These are phyloP conservation scores for Delonix regia DNA, from an alignment of 306 rosid genomes.

Conservation along the genomic window DNA sequence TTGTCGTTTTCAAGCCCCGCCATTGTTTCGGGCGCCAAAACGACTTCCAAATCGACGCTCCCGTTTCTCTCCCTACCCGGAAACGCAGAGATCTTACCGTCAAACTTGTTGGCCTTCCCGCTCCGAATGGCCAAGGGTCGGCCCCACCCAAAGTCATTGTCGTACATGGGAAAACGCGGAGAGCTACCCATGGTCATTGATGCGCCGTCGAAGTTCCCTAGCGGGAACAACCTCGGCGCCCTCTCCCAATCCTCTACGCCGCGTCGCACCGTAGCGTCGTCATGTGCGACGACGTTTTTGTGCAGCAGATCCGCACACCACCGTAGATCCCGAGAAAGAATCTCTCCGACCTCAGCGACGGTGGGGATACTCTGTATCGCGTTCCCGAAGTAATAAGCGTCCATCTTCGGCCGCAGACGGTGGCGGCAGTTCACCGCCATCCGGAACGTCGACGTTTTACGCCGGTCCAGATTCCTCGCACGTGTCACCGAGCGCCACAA, in stretches of 20 bases:
- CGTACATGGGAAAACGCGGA: slow-evolving; percentile 71
- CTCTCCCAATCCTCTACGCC: slow-evolving; percentile 62
- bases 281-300: slow-evolving; percentile 59
- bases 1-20: slow-evolving; percentile 46
- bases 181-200: slow-evolving; percentile 71
- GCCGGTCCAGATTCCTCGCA: slow-evolving; percentile 42
- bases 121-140: slow-evolving; percentile 58
- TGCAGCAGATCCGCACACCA: slow-evolving; percentile 56
- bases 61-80: slow-evolving; percentile 60
- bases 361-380: slow-evolving; percentile 77
- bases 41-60: slow-evolving; percentile 66
- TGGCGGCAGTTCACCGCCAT: slow-evolving; percentile 78
- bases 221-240: slow-evolving; percentile 57
- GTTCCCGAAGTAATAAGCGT: slow-evolving; percentile 62
- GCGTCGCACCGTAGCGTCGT: slow-evolving; percentile 48
- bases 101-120: slow-evolving; percentile 62
- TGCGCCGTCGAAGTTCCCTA: slow-evolving; percentile 68
- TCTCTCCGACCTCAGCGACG: slow-evolving; percentile 45
- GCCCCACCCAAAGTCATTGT: slow-evolving; percentile 76
- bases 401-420: slow-evolving; percentile 54
- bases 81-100: slow-evolving; percentile 68
- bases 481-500: slow-evolving; percentile 72
- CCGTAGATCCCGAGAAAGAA: slow-evolving; percentile 44
- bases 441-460: slow-evolving; percentile 54
- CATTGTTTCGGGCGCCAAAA: slow-evolving; percentile 62